Base-by-base conservation (phyloP, 116 monocot genomes). In the Trichopus zeylanicus region DNA sequence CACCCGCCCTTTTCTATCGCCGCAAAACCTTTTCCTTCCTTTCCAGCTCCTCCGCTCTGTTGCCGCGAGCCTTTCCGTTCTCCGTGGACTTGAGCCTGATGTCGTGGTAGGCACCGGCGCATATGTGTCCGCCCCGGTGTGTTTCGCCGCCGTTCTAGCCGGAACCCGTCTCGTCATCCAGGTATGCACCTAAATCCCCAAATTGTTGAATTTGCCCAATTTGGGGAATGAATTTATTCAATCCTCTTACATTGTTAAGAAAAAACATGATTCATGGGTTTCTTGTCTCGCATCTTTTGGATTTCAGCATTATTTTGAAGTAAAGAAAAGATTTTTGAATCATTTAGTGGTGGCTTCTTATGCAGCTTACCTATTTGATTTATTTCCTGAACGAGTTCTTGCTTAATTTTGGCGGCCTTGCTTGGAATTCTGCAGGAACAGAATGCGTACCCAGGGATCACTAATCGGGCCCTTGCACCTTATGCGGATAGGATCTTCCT, bases 71-170 rank as follows among this genome's bases (percentile, higher is more conserved):
- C 56, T 64, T 55, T 38, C 21, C 31, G 24, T 63, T n/a, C 78
- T 86, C 24, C 64, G 56, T 25, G 60, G 69, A 1, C 74, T 88
- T 66, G 54, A 67, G 31, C 80, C 88, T 20, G 54, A 72, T 46
- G 31, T 83, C 31, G 77, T 88, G 15, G 75, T 88, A 25, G 83
- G 83, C 13, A 88, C 88, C 31, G 88, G 88, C 8, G 88, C 80
- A 2, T 75, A 71, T 58, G 72, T 73, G 16, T 59, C 88, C 1
- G 65, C 72, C 24, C 88, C 88, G 0, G 78, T 81, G 7, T 76
- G 80, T 67, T 31, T 83, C 61, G 83, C 88, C 26, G 88, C 83
- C 21, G 31, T 67, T 37, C 20, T 83, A 24, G 42, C 66, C 13
- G 67, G 80, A 18, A 55, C 80, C 27, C 67, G 66, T 42, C 63